Base-by-base conservation (phyloP, 306 rosid species). In the Lupinus albus region DNA sequence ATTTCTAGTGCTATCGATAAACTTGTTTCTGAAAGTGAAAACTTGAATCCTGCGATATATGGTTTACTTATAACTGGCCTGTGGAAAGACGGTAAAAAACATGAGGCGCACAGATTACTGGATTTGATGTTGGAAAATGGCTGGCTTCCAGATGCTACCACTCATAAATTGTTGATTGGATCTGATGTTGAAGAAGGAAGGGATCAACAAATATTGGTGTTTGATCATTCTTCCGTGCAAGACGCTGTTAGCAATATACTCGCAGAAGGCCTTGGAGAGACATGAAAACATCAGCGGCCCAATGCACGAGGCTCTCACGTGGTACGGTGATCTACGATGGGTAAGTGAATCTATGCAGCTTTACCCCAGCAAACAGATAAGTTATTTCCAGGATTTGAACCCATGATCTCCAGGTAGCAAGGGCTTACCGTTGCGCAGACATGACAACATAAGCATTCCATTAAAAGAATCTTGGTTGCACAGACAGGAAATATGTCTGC, bases 51-150 rank as follows among this genome's bases (percentile, higher is more conserved):
- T 11, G 70, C 75, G 12, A 54, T 73, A 25, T 88, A 68, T 80
- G 83, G 79, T 71, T 49, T 93, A 52, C 80, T 86, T 72, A 82
- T 89, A 63, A 69, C 80, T 63, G 94, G 95, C 55, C 77, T 89
- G 38, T 84, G 87, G 96, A 89, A 81, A 82, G 98, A 92, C 83
- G 93, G 88, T 65, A 73, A 74, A 62, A 82, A 73, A 75, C 35
- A 5, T 0, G 83, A 84, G 68, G 96, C 98, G 0, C 38, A 35
- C 4, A 60, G 36, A 15, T 77, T 92, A 21, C 78, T 92, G 79
- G 96, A 92, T 65, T 65, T 73, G 59, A 92, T 89, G 95, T 72
- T 92, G 83, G 96, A 93, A 71, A 82, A 79, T 72, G 93, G 97
- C 67, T 93, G 95, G 95, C 83, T 93, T 66, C 98, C 93, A 0